phyloP scores from a whole-genome alignment of 2,329 filamentous ascomycete genomes.

The Colletotrichum lupini region DNA sequence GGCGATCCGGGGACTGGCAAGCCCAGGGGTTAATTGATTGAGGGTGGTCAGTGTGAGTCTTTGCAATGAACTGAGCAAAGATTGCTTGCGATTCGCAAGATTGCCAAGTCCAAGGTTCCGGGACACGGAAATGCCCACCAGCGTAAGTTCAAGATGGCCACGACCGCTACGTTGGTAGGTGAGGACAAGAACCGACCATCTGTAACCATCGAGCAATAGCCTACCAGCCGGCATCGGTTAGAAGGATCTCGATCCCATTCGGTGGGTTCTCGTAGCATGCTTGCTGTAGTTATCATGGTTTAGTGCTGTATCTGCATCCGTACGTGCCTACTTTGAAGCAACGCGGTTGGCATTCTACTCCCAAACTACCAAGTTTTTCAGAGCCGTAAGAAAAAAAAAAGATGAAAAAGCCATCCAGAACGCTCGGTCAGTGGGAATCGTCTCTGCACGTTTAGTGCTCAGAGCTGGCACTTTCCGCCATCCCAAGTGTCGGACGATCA shows the following conservation, averaged over 20 bases:
- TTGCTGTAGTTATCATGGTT: neutral
- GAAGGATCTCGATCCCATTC: neutral
- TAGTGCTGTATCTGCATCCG: neutral
- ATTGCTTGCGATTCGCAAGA: constrained; percentile 3
- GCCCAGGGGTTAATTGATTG: constrained; percentile 8
- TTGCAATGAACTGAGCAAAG: neutral
- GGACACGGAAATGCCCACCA: no score
- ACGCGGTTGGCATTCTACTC: neutral
- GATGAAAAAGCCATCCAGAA: neutral
- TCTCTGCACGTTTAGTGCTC: constrained; percentile 3
- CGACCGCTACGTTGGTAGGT: neutral
- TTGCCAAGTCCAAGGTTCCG: neutral
- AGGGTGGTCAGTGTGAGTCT: neutral
- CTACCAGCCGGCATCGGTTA: neutral
- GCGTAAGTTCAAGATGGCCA: neutral
- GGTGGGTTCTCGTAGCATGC: constrained; percentile 9
- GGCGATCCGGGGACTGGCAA: constrained; percentile 27
- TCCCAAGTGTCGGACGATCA: constrained; percentile 30
- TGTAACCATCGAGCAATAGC: neutral
- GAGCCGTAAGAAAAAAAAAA: neutral
- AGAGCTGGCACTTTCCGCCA: constrained; percentile 12
- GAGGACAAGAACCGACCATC: neutral
- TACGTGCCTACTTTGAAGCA: neutral
- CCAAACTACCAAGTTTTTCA: neutral
- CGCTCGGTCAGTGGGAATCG: constrained; percentile 14